Evolutionary conservation across 2,329 filamentous ascomycete species (phyloP), one percentile per base, ranked within the genome.

Genomic region (Sporothrix dimorphospora): DNA sequence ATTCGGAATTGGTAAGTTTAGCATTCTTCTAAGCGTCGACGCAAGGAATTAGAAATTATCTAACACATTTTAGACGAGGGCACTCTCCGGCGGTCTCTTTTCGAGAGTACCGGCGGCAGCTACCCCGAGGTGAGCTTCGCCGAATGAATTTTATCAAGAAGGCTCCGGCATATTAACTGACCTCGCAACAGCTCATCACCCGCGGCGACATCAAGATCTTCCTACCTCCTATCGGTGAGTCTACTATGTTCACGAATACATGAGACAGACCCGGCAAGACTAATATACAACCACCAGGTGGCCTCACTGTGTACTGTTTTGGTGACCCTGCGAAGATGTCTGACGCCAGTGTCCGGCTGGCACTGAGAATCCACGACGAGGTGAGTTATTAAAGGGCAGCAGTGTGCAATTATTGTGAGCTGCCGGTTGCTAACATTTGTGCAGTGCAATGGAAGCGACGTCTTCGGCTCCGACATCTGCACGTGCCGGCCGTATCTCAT

Each of bases 401-500:
- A 49, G 19, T 8, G 47, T 16, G 42, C 51, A 49, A 2, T 24
- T 12, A 11, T 34, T 21, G 9, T 59, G 34, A 24, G 21, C 53
- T 45, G 19, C 5, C 34, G 5, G 47, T 0, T 61, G 24, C 66
- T 69, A 30, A 63, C 47, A 12, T 47, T 11, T 16, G 30, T 27
- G 5, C 51, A 73, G 85, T 98, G 96, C 83, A 98, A 98, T 79
- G 96, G 96, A 72, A 97, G 93, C 80, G 96, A 99, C 82, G 96
- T 98, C 57, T 99, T 98, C 80, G 94, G 95, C 73, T 97, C 94
- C 24, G 96, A 99, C 80, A 99, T 98, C 78, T 98, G 96, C 83
- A 98, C 96, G 12, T 98, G 95, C 82, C 89, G 93, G 72, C 96
- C 96, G 19, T 98, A 98, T 80, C 89, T 98, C 72, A 97, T 97